phyloP scores from a whole-genome alignment of 345 rosid species.

The Citrus australasica region DNA sequence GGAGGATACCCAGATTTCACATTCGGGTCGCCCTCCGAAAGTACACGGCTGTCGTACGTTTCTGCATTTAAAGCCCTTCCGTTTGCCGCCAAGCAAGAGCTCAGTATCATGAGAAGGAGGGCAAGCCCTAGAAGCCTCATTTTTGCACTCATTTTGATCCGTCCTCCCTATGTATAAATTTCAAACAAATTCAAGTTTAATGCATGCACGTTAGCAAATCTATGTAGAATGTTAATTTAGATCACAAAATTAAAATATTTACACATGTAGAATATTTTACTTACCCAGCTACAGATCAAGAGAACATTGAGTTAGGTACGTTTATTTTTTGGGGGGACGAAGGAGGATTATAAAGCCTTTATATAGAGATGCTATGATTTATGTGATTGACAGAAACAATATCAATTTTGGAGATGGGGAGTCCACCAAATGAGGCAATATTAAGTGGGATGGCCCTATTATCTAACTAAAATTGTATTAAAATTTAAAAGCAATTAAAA shows the following conservation, averaged over 20 bases:
- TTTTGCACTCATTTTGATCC: constrained; percentile 1
- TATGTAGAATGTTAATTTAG: not conserved
- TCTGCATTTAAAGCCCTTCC: not conserved
- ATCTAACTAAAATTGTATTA: not conserved
- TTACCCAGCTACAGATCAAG: not conserved
- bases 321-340: not conserved
- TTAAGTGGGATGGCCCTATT: constrained; percentile 27
- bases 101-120: constrained; percentile 18
- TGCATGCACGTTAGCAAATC: not conserved
- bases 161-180: not conserved
- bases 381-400: not conserved
- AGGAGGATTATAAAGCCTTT: not conserved
- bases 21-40: not conserved
- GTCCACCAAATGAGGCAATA: constrained; percentile 36
- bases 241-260: not conserved
- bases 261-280: not conserved
- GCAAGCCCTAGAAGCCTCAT: constrained; percentile 23
- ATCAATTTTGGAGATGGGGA: constrained; percentile 7
- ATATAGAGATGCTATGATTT: constrained; percentile 4
- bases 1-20: not conserved
- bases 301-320: not conserved
- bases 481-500: not conserved
- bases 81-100: constrained; percentile 20
- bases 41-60: not conserved
- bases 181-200: not conserved